Evolutionary conservation across 768 basidiomycete species (phyloP).

Genomic region (Suillus brevipes): DNA sequence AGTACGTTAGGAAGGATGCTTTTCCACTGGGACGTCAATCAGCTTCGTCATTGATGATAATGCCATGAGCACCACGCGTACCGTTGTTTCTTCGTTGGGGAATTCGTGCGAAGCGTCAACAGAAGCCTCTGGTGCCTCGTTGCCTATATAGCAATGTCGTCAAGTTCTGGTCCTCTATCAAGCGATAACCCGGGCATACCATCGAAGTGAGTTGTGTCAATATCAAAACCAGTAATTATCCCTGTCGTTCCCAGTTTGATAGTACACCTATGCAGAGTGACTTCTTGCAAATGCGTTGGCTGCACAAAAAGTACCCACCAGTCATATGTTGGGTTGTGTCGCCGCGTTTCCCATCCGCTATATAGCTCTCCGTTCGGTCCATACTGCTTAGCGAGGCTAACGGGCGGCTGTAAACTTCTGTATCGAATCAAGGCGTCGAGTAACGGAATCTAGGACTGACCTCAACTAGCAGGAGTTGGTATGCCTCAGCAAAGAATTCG

Average conservation of each 20-base stretch:
- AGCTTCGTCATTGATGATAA: neutral
- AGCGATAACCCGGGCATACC: constrained; percentile 44
- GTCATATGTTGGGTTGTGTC: constrained; percentile 88
- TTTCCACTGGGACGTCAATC: constrained; percentile 57
- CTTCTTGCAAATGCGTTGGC: neutral
- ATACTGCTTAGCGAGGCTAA: constrained; percentile 91
- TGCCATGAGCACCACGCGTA: constrained; percentile 33
- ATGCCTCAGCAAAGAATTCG: constrained; percentile 93
- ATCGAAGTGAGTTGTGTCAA: constrained; percentile 92
- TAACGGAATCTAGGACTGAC: constrained; percentile 40
- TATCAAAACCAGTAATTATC: constrained; percentile 76
- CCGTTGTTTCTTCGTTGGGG: constrained; percentile 49
- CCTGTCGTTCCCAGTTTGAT: constrained; percentile 83
- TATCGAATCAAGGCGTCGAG: neutral
- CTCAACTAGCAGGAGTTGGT: constrained; percentile 78
- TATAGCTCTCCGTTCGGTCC: constrained; percentile 93
- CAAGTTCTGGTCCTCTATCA: neutral
- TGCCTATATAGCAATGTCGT: constrained; percentile 46
- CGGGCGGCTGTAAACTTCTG: constrained; percentile 61
- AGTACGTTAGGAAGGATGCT: constrained; percentile 74
- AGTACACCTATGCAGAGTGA: constrained; percentile 65
- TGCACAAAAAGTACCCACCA: constrained; percentile 53
- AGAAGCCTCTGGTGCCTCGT: constrained; percentile 83
- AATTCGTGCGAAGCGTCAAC: constrained; percentile 63
- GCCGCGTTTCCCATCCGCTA: constrained; percentile 90